phyloP scores from a whole-genome alignment of 306 rosid genomes.

The Nissolia schottii region DNA sequence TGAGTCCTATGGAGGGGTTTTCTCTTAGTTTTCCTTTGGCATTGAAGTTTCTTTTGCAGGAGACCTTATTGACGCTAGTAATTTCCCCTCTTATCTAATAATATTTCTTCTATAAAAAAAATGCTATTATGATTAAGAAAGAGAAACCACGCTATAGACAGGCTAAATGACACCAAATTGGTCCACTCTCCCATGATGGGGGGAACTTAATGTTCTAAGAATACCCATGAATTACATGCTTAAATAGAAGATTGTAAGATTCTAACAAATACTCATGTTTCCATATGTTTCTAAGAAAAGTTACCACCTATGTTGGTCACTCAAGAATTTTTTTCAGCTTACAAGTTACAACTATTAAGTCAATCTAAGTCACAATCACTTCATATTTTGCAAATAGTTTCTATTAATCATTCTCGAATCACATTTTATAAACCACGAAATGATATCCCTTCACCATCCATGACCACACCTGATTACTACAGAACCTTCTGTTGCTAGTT shows the following conservation, averaged over 20 bases:
- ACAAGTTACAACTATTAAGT: background rate
- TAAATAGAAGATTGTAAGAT: background rate
- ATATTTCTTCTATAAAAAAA: no score
- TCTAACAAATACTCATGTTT: background rate
- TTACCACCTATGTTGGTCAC: background rate
- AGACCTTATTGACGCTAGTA: no score
- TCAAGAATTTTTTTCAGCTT: background rate
- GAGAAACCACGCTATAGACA: background rate
- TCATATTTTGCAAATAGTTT: background rate
- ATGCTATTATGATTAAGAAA: background rate
- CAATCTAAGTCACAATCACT: background rate
- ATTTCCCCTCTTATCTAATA: no score
- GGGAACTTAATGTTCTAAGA: background rate
- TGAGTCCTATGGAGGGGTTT: no score
- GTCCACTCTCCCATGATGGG: background rate
- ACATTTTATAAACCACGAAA: background rate
- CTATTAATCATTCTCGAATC: background rate
- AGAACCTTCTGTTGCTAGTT: background rate
- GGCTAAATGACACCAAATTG: background rate
- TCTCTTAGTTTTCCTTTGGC: no score
- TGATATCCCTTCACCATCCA: conserved; percentile 4
- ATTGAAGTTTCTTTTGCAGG: no score
- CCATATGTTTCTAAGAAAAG: background rate
- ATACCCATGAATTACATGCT: background rate
- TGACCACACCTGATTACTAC: background rate